Conservation (phyloP, 768 basidiomycete species). For the Mycena galericulata region DNA sequence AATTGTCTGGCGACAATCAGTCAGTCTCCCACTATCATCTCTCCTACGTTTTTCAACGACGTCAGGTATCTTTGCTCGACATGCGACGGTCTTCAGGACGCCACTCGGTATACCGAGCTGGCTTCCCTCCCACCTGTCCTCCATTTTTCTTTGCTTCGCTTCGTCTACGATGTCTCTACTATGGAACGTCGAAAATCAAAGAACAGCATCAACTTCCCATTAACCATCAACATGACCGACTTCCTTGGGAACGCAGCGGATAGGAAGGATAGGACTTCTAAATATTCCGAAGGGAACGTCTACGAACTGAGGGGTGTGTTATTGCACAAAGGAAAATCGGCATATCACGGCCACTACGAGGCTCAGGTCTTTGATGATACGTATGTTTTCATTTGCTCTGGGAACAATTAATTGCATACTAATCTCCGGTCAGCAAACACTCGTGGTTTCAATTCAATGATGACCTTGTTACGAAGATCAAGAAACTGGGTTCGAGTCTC, state of each 20-base stretch:
- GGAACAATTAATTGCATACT: conserved; percentile 15
- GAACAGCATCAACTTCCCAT: conserved; percentile 82
- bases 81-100: conserved; percentile 81
- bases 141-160: conserved; percentile 94
- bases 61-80: conserved; percentile 82
- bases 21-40: conserved; percentile 44
- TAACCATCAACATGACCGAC: conserved; percentile 74
- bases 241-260: conserved; percentile 59
- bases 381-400: conserved; percentile 55
- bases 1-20: conserved; percentile 87
- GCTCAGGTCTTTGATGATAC: conserved; percentile 81
- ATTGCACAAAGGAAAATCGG: conserved; percentile 91
- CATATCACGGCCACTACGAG: conserved; percentile 92
- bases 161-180: conserved; percentile 84
- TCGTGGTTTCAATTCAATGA: conserved; percentile 97
- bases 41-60: conserved; percentile 2
- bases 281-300: conserved; percentile 44
- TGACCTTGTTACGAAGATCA: conserved; percentile 79
- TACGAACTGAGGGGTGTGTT: conserved; percentile 91
- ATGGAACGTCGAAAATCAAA: conserved; percentile 92
- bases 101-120: conserved; percentile 81
- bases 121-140: conserved; percentile 85
- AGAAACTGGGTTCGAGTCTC: conserved; percentile 65
- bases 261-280: conserved; percentile 26
- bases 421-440: conserved; percentile 56